Conservation (phyloP, 345 rosid species). For the Cardamine occulta region DNA sequence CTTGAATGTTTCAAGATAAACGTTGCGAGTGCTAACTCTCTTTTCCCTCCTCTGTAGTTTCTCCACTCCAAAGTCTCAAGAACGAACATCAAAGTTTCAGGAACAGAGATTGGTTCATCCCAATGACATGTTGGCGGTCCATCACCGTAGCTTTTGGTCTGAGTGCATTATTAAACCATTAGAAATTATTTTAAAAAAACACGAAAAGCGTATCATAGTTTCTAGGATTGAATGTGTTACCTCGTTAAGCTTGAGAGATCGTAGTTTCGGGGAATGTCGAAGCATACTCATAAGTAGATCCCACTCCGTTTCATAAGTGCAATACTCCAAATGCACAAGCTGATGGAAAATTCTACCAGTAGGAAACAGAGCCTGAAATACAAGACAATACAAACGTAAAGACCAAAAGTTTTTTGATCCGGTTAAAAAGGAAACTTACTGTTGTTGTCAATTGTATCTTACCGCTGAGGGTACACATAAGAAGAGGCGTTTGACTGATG, state of each 20-base stretch:
- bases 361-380: conserved; percentile 6
- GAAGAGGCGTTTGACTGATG: no score
- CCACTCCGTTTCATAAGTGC: conserved; percentile 11
- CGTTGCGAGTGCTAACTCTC: no score
- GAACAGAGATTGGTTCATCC: conserved; percentile 22
- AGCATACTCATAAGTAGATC: conserved; percentile 27
- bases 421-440: not conserved
- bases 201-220: not conserved
- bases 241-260: conserved; percentile 21
- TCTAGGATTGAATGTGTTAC: not conserved
- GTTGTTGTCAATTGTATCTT: not conserved
- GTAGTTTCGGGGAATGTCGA: conserved; percentile 24
- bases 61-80: no score
- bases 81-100: not conserved
- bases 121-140: not conserved
- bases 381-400: not conserved
- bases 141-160: not conserved
- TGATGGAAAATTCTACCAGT: conserved; percentile 18
- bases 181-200: not conserved
- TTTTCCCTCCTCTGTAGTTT: no score
- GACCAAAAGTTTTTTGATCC: not conserved
- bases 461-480: conserved; percentile 6
- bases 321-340: conserved; percentile 27
- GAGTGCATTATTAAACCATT: not conserved
- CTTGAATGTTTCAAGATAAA: conserved; percentile 3